These are phyloP conservation scores for Aspergillus texensis DNA, from an alignment of 2,329 filamentous ascomycete genomes.

Conservation along the genomic window DNA sequence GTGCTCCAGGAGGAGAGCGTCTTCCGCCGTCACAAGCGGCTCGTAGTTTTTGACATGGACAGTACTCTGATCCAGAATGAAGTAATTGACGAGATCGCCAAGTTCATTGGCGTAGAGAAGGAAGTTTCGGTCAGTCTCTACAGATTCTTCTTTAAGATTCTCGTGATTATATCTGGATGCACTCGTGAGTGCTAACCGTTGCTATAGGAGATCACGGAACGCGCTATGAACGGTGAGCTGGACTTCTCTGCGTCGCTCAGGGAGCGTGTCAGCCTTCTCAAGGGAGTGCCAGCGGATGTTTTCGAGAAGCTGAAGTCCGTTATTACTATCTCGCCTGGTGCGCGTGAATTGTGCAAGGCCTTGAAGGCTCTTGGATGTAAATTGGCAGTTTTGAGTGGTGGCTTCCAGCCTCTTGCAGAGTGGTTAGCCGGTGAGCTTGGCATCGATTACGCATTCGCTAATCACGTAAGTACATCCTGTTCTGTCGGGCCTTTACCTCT, in stretches of 20 bases:
- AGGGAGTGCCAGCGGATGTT: constrained; percentile 75
- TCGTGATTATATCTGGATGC: not conserved
- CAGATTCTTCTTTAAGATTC: not conserved
- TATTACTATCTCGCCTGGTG: constrained; percentile 81
- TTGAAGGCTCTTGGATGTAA: constrained; percentile 80
- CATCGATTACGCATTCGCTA: constrained; percentile 86
- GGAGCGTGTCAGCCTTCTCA: constrained; percentile 77
- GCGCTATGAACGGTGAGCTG: constrained; percentile 94
- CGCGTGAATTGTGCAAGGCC: constrained; percentile 70
- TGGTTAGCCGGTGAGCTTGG: constrained; percentile 83
- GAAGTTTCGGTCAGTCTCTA: constrained; percentile 65
- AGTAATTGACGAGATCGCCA: constrained; percentile 93
- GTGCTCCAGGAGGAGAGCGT: constrained; percentile 73
- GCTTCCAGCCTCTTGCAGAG: constrained; percentile 83
- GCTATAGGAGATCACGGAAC: constrained; percentile 74
- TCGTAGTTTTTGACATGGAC: constrained; percentile 99
- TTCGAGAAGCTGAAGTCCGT: constrained; percentile 75
- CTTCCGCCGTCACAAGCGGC: constrained; percentile 76
- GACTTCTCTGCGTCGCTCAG: constrained; percentile 86
- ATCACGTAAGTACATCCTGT: constrained; percentile 61
- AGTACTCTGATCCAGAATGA: constrained; percentile 96
- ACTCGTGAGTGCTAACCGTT: constrained; percentile 11
- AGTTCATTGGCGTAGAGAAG: constrained; percentile 77
- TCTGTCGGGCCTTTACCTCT: not conserved
- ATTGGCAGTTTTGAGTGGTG: constrained; percentile 88